A percentile compares a stretch with the other conserved stretches of the same genome.
phyloP scores from a whole-genome alignment of 345 rosid genomes.

The Balakata baccata region DNA sequence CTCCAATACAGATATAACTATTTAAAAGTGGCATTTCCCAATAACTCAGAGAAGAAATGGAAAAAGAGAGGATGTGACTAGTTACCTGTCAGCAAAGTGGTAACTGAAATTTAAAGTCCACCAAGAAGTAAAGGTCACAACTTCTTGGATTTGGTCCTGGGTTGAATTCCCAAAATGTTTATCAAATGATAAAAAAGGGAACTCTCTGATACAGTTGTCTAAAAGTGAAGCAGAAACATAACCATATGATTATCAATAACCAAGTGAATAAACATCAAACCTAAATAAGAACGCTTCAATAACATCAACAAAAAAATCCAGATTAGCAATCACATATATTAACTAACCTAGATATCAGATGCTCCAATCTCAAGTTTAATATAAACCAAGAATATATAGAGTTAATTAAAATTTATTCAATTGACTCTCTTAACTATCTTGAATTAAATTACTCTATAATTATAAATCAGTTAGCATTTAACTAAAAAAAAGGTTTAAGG shows the following conservation, averaged over 20 bases:
- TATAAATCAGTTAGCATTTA: no score
- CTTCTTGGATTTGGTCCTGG: constrained; percentile 87
- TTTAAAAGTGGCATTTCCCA: not conserved
- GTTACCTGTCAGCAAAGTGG: constrained; percentile 93
- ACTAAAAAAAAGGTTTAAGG: no score
- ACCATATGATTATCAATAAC: not conserved
- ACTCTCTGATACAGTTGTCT: constrained; percentile 80
- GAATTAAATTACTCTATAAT: no score
- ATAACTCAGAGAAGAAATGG: not conserved
- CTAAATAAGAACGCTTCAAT: not conserved
- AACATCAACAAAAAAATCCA: not conserved
- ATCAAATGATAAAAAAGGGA: constrained; percentile 82
- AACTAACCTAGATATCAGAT: not conserved
- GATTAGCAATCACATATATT: not conserved
- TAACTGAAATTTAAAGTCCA: constrained; percentile 89
- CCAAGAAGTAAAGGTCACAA: constrained; percentile 65
- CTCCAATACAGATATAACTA: no score
- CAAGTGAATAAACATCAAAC: not conserved
- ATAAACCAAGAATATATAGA: no score
- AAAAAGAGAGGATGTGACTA: not conserved
- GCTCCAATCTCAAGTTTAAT: not conserved
- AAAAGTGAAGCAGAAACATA: constrained; percentile 24
- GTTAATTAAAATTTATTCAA: no score
- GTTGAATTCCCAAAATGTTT: constrained; percentile 84
- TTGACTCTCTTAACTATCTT: no score